These are phyloP conservation scores for Rhynchospora tenuis DNA, from an alignment of 176 grass and related monocot species.

Conservation along the genomic window DNA sequence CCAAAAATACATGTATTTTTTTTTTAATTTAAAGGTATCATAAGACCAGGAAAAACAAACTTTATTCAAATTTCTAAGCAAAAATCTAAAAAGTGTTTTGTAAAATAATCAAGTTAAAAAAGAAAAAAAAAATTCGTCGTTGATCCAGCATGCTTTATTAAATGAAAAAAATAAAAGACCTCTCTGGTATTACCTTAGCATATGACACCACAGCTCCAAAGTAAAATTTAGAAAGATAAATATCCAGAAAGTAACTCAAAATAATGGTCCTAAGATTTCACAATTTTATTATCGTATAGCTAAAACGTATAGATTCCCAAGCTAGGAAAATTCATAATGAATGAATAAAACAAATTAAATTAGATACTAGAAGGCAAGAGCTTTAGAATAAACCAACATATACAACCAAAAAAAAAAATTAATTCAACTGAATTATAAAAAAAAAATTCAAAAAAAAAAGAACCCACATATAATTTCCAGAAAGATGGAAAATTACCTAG, in stretches of 20 bases:
- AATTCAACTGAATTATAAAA: not conserved
- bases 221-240: not conserved
- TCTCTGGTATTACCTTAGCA: not conserved
- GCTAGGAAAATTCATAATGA: not conserved
- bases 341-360: not conserved
- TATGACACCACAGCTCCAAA: not conserved
- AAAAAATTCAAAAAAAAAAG: not conserved
- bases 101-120: not conserved
- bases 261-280: not conserved
- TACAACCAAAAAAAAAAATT: not conserved
- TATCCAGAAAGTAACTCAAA: not conserved
- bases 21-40: not conserved
- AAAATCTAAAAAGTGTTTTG: not conserved
- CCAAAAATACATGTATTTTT: not conserved
- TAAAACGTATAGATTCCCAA: not conserved
- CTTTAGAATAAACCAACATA: not conserved
- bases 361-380: not conserved
- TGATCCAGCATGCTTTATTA: not conserved
- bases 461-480: not conserved
- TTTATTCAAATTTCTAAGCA: not conserved
- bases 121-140: not conserved
- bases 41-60: not conserved
- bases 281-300: not conserved
- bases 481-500: constrained; percentile 32
- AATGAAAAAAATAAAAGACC: not conserved